Percentiles rank a stretch among this genome's conserved stretches.
These are phyloP conservation scores for Daldinia caldariorum DNA, from an alignment of 495 filamentous ascomycete genomes.

Conservation along the genomic window DNA sequence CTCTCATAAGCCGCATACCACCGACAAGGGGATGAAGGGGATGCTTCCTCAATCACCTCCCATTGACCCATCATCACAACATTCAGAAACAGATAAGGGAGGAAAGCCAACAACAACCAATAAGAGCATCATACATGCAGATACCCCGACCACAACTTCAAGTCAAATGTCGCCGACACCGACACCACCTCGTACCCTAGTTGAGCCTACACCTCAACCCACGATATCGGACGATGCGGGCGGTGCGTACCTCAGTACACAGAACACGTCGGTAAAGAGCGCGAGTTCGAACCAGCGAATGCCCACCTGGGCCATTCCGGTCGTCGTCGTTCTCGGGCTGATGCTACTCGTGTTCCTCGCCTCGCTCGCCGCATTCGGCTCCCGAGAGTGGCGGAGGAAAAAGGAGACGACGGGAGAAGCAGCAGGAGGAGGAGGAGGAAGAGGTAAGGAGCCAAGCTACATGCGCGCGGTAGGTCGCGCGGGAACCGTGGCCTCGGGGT, in stretches of 20 bases:
- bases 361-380: neutral
- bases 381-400: slow-evolving; percentile 6
- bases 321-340: slow-evolving; percentile 12
- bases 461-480: neutral
- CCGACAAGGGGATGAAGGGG: neutral
- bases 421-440: too few species aligned
- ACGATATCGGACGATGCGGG: too few species aligned
- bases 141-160: neutral
- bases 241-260: neutral
- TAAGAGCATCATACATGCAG: neutral
- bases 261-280: neutral
- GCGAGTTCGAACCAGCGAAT: neutral
- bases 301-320: slow-evolving; percentile 15
- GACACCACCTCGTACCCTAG: too few species aligned
- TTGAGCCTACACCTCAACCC: too few species aligned
- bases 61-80: too few species aligned
- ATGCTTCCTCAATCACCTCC: too few species aligned
- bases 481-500: neutral
- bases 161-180: too few species aligned
- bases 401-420: neutral
- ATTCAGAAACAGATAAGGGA: too few species aligned
- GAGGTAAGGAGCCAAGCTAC: slow-evolving; percentile 10
- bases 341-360: slow-evolving; percentile 13
- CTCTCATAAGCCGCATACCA: neutral
- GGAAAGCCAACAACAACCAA: too few species aligned